Base-by-base conservation (phyloP, 2,329 filamentous ascomycete species). In the Colletotrichum zoysiae region DNA sequence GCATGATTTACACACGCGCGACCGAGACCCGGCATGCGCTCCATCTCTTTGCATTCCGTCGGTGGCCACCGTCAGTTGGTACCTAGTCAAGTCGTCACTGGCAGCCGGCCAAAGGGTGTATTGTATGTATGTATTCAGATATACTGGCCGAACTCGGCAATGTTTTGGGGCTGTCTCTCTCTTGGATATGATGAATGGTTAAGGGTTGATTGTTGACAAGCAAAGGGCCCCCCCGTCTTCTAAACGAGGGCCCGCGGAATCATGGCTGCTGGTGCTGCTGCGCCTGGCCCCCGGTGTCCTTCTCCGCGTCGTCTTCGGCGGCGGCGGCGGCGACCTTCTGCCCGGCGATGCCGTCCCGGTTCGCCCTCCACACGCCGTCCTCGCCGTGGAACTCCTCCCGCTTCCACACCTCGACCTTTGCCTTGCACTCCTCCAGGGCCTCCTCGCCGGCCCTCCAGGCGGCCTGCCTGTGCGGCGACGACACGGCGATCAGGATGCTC, bases 401-500 rank as follows among this genome's bases (percentile, higher is more conserved):
- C 84, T 98, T 98, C 95, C 95, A 98, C 53, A 99, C 91, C 84
- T 99, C 96, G n/a, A 94, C 94, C 75, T 87, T 90, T 67, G 88
- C 89, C 84, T 98, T 99, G 78, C 93, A 94, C 79, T 89, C 85
- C 84, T 98, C 95, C 70, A 98, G 83, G 44, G 95, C 93, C 82
- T 97, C 94, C 84, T 98, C 95, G 0, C 93, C 95, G 0, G 93
- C 95, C 76, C 85, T 84, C 95, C 95, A 99, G 6, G 94, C 95
- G 18, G 92, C 93, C 76, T 92, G 89, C 9, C 96, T 87, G 83
- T 98, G 96, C 46, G 93, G 90, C 38, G 93, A 88, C 55, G 93
- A 95, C 5, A 98, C 93, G 1, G 94, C 93, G 76, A 98, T 95
- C 67, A 97, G 84, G 73, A 99, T 95, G 79, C 94, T 97, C 83